Evolutionary conservation across 371 early-diverging fungal species (phyloP), one percentile per base, ranked within the genome.

Genomic region (Rhizopus delemar): DNA sequence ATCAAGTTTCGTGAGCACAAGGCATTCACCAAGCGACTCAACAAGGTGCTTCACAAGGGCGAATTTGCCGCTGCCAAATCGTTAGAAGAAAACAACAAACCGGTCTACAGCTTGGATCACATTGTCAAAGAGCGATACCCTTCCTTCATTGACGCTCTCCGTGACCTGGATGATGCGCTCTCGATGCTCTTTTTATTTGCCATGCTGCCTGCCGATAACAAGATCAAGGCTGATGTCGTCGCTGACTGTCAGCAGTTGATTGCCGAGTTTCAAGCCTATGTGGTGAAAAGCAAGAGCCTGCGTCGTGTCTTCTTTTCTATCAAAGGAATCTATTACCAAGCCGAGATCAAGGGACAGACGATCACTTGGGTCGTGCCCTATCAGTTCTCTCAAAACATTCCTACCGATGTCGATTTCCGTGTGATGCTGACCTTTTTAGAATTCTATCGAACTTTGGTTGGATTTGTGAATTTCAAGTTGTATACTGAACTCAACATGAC

Each of bases 241-340:
- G 77, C 80, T 36, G 85, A 88, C 53, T 94, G 95, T 74, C 92
- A 89, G 62, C 82, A 90, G 8, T 68, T 97, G 65, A 80, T 87
- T 39, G 82, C 86, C 29, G 97, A 98, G 75, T 98, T 97, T 78
- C 91, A 92, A 76, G 89, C 90, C 64, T 97, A 93, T 68, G 86
- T 97, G n/a, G 83, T 95, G 69, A 78, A 85, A 35, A 80, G 92
- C 36, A 82, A 86, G 55, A 75, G 86, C 64, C 75, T 98, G 66
- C 85, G 90, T 49, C 93, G 93, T 70, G 89, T 88, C 13, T 98
- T 98, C 73, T 80, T 97, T 63, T 93, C 94, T n/a, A 95, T 97
- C 87, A 98, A 98, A 84, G 99, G 99, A 54, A 94, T 97, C 69
- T 98, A 98, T 81, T 97, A 96, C 74, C 97, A 96, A 82, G 96